Percentiles rank a stretch among this genome's conserved stretches.
phyloP scores from a whole-genome alignment of 2,329 filamentous ascomycete species.

The Lizonia empirigonia region DNA sequence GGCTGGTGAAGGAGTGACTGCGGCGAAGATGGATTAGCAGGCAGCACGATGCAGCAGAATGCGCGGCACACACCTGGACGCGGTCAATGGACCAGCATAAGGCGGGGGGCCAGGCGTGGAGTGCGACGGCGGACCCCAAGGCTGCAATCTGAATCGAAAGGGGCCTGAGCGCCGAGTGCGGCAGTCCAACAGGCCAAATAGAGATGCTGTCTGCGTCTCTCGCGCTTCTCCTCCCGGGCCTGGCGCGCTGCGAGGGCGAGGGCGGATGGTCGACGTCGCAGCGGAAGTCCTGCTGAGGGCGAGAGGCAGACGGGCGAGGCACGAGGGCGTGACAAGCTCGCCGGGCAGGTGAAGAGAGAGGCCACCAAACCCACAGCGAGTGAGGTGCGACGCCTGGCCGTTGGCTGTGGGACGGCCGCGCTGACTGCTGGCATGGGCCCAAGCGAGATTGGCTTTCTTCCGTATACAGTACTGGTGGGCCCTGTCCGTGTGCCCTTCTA shows the following conservation, averaged over 20 bases:
- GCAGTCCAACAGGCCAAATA: conserved; percentile 4
- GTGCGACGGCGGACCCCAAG: conserved; percentile 23
- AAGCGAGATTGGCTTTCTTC: conserved; percentile 23
- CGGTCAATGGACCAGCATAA: conserved; percentile 44
- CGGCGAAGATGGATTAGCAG: conserved; percentile 1
- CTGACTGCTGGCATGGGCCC: conserved; percentile 21
- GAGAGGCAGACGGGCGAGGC: conserved; percentile 14
- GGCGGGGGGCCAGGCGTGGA: conserved; percentile 26
- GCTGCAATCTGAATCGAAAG: conserved; percentile 11
- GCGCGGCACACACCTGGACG: conserved; percentile 34
- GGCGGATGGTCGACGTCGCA: conserved; percentile 38
- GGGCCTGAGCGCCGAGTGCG: conserved; percentile 15
- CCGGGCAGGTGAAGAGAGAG: conserved; percentile 14
- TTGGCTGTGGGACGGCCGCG: conserved; percentile 13
- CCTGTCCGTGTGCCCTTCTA: conserved; percentile 9
- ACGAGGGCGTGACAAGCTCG: conserved; percentile 14
- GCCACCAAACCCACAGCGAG: conserved; percentile 10
- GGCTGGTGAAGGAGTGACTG: conserved; percentile 34
- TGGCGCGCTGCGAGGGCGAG: conserved; percentile 3
- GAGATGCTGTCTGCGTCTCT: background rate
- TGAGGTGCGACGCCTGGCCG: conserved; percentile 8
- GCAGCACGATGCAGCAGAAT: background rate
- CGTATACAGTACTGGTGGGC: background rate
- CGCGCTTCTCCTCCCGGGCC: conserved; percentile 2
- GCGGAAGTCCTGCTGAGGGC: conserved; percentile 32